Conservation (phyloP, 495 filamentous ascomycete species). For the Aspergillus olivimuriae region DNA sequence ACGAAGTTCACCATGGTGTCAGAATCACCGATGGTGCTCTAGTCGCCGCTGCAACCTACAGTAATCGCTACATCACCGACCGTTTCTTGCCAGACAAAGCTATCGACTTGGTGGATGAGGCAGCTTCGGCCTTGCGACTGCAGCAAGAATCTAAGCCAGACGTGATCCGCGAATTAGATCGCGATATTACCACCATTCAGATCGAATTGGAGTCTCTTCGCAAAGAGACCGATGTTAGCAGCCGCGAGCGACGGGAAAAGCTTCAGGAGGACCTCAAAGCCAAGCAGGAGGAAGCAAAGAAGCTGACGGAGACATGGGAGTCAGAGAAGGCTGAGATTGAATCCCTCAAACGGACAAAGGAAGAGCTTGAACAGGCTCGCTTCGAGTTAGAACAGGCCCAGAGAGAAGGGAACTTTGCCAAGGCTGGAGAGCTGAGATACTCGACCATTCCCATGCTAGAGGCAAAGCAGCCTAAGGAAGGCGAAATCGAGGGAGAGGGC, state of each 20-base stretch:
- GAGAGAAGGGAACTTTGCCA: slow-evolving; percentile 83
- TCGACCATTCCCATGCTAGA: slow-evolving; percentile 77
- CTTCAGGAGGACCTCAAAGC: slow-evolving; percentile 67
- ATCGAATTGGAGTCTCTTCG: slow-evolving; percentile 94
- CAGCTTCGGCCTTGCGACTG: slow-evolving; percentile 79
- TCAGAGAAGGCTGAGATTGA: slow-evolving; percentile 82
- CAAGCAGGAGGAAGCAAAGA: slow-evolving; percentile 61
- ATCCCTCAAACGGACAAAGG: slow-evolving; percentile 75
- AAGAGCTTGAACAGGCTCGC: slow-evolving; percentile 74
- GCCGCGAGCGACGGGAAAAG: slow-evolving; percentile 80
- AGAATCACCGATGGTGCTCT: slow-evolving; percentile 88
- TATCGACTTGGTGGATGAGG: slow-evolving; percentile 95
- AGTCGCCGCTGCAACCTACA: slow-evolving; percentile 85
- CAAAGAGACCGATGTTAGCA: slow-evolving; percentile 87
- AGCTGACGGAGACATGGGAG: slow-evolving; percentile 76
- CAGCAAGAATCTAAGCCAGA: slow-evolving; percentile 98
- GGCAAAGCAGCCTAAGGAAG: slow-evolving; percentile 71
- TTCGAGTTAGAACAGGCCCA: slow-evolving; percentile 83
- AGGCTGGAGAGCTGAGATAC: slow-evolving; percentile 82
- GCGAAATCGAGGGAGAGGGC: slow-evolving; percentile 34
- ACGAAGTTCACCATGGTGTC: slow-evolving; percentile 91
- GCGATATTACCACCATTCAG: slow-evolving; percentile 93
- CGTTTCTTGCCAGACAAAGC: slow-evolving; percentile 95
- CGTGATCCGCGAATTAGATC: slow-evolving; percentile 81
- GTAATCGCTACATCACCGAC: slow-evolving; percentile 94